A percentile compares a stretch with the other conserved stretches of the same genome.
phyloP scores from a whole-genome alignment of 805 yeast genomes.

The Saccharomycopsis amapae region DNA sequence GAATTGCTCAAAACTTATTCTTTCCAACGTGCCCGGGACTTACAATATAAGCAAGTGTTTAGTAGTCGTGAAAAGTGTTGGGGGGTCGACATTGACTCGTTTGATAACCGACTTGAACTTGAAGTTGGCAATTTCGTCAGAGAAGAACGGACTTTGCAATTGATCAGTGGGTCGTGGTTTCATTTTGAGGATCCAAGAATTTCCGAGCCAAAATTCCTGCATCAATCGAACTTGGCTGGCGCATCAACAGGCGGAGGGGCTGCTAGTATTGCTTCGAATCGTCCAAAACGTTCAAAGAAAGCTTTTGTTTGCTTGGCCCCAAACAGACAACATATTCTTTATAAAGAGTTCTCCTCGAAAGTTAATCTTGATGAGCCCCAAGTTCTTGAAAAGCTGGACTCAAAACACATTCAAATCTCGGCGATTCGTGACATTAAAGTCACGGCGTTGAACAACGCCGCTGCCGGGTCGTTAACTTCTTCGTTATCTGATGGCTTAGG shows the following conservation, averaged over 20 bases:
- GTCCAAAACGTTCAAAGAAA: slow-evolving; percentile 5
- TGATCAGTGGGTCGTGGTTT: slow-evolving; percentile 79
- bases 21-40: slow-evolving; percentile 44
- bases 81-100: slow-evolving; percentile 38
- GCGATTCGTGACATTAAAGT: slow-evolving; percentile 12
- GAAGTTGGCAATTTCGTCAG: slow-evolving; percentile 67
- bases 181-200: slow-evolving; percentile 47
- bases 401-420: slow-evolving; percentile 6
- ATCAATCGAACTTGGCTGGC: too few species aligned
- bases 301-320: slow-evolving; percentile 15
- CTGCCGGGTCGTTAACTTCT: too few species aligned
- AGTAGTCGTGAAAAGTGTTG: slow-evolving; percentile 38
- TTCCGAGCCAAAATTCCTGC: slow-evolving; percentile 18
- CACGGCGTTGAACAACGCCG: slow-evolving; percentile 2
- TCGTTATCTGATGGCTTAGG: too few species aligned
- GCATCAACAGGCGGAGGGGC: slow-evolving; percentile 1
- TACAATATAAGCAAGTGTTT: slow-evolving; percentile 41
- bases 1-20: slow-evolving; percentile 19
- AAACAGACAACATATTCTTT: slow-evolving; percentile 15
- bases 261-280: slow-evolving; percentile 1
- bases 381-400: slow-evolving; percentile 9
- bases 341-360: slow-evolving; percentile 8
- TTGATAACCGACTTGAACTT: slow-evolving; percentile 41
- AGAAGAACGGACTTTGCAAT: slow-evolving; percentile 64
- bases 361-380: slow-evolving; percentile 1